Conservation (phyloP, 495 filamentous ascomycete species). For the Tuber magnatum region DNA sequence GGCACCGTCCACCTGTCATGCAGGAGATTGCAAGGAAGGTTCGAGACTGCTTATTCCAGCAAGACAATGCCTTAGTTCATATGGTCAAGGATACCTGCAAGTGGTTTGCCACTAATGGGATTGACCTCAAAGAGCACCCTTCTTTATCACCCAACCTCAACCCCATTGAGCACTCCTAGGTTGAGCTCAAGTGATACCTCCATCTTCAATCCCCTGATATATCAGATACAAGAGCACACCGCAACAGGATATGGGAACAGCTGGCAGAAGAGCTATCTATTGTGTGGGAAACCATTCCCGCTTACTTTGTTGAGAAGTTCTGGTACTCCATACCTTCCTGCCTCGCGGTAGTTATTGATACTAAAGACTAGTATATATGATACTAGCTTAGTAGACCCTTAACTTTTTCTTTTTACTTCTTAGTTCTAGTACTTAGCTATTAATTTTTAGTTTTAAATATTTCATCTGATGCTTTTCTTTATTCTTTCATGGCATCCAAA, state of each 20-base stretch:
- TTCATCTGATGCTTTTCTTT: too few relatives aligned
- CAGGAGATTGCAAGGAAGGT: not conserved
- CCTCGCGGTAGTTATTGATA: conserved; percentile 1
- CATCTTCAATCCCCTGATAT: conserved; percentile 15
- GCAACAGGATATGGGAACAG: not conserved
- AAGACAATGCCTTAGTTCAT: conserved; percentile 23
- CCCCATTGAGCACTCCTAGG: too few relatives aligned
- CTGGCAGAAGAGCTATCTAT: not conserved
- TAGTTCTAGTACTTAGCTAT: too few relatives aligned
- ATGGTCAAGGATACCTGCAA: not conserved
- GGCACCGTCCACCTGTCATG: not conserved
- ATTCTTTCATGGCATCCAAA: too few relatives aligned
- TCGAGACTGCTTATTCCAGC: conserved; percentile 9
- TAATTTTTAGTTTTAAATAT: too few relatives aligned
- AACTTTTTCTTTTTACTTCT: too few relatives aligned
- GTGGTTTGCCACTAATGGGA: conserved; percentile 5
- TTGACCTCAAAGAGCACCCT: not conserved
- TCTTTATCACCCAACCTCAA: conserved; percentile 6
- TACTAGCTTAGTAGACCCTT: too few relatives aligned
- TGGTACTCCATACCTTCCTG: not conserved
- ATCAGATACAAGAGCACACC: conserved; percentile 7
- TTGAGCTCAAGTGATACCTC: conserved; percentile 22
- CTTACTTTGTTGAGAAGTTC: conserved; percentile 8
- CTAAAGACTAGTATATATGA: conserved; percentile 15
- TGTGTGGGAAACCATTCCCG: conserved; percentile 9